Evolutionary conservation across 2,329 filamentous ascomycete species (phyloP).

Genomic region (Xylariomycetidae sp.): DNA sequence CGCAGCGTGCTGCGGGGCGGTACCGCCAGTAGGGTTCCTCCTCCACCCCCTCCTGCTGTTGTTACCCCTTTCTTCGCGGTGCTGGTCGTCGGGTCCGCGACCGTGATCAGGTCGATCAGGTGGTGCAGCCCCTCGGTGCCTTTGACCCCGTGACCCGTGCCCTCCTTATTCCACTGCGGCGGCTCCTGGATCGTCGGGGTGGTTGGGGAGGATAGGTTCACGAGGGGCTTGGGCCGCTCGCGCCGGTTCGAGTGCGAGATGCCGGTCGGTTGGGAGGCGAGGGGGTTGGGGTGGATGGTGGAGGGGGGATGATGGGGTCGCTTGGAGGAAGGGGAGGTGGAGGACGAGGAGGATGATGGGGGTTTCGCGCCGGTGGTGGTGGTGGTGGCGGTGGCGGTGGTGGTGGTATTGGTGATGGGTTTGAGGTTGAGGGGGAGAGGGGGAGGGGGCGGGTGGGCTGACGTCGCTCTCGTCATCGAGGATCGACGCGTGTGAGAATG

Average conservation of each 20-base stretch:
- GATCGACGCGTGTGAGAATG: conserved; percentile 11
- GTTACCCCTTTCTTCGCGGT: too few species aligned
- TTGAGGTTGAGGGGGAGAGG: conserved; percentile 6
- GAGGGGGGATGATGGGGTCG: conserved; percentile 1
- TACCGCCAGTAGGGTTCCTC: conserved; percentile 10
- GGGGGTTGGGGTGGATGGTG: conserved; percentile 15
- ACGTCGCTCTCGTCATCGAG: conserved; percentile 14
- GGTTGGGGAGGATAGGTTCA: conserved; percentile 23
- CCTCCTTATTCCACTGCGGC: conserved; percentile 25
- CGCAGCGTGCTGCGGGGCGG: conserved; percentile 21
- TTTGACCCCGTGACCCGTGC: conserved; percentile 25
- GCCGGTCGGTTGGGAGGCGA: conserved; percentile 13
- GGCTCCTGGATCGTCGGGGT: conserved; percentile 22
- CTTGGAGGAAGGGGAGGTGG: conserved; percentile 8
- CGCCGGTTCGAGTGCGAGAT: conserved; percentile 19
- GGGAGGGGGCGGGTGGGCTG: conserved; percentile 13
- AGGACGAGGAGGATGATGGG: conserved; percentile 12
- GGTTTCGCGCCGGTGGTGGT: conserved; percentile 7
- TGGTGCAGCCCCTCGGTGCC: conserved; percentile 26
- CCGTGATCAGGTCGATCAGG: conserved; percentile 25
- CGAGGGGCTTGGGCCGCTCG: conserved; percentile 22
- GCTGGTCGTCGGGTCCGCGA: conserved; percentile 10
- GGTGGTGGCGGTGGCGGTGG: neutral
- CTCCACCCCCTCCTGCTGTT: too few species aligned
- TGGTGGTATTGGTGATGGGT: neutral